Evolutionary conservation across 306 rosid genomes (phyloP).

Genomic region (Sicyos edulis): DNA sequence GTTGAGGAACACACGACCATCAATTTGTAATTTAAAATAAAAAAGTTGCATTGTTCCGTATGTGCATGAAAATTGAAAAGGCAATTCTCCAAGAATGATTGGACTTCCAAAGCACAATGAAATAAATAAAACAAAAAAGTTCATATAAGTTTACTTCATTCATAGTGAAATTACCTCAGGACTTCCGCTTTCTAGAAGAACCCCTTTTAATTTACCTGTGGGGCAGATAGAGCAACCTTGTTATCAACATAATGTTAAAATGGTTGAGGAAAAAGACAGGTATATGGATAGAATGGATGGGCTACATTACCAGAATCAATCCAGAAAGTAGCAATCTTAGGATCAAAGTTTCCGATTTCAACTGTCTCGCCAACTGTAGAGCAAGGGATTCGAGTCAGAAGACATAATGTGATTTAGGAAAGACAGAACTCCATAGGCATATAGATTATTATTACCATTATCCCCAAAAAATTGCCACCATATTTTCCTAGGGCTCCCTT

Average conservation of each 20-base stretch:
- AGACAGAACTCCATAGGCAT: neutral
- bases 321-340: constrained; percentile 92
- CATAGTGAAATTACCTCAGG: constrained; percentile 79
- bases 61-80: neutral
- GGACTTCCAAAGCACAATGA: neutral
- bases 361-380: constrained; percentile 81
- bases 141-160: too few relatives aligned
- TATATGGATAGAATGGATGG: constrained; percentile 8
- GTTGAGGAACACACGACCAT: neutral
- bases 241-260: constrained; percentile 21
- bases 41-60: neutral
- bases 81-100: neutral
- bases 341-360: constrained; percentile 89
- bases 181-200: constrained; percentile 88
- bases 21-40: neutral
- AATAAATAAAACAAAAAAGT: neutral
- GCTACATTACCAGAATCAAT: constrained; percentile 62
- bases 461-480: constrained; percentile 99
- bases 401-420: neutral
- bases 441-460: constrained; percentile 48
- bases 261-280: constrained; percentile 10
- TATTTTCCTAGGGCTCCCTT: constrained; percentile 80
- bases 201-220: constrained; percentile 85
- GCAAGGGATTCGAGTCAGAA: constrained; percentile 15
- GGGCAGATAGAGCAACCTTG: constrained; percentile 19